Evolutionary conservation across 805 yeast genomes (phyloP).

Genomic region (Naumovozyma baii): DNA sequence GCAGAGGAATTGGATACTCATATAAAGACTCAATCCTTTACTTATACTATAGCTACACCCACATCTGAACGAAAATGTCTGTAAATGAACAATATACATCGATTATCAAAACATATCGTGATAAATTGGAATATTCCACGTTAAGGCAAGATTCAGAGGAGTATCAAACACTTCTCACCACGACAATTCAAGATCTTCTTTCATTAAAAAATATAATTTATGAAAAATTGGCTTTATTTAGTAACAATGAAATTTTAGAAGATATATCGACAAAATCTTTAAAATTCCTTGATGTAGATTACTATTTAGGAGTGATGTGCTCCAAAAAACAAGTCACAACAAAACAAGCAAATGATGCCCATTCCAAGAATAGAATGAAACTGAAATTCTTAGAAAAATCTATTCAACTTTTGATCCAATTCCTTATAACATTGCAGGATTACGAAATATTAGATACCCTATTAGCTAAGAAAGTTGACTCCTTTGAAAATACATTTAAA

Average conservation of each 20-base stretch:
- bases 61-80: constrained; percentile 10
- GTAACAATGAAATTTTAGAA: constrained; percentile 58
- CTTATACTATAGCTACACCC: too few relatives aligned
- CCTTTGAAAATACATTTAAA: constrained; percentile 32
- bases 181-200: constrained; percentile 35
- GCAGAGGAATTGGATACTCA: too few relatives aligned
- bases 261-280: constrained; percentile 60
- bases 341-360: constrained; percentile 6
- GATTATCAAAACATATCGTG: constrained; percentile 12
- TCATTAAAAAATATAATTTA: constrained; percentile 35
- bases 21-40: too few relatives aligned
- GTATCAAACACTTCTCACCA: constrained; percentile 33
- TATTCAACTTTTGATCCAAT: constrained; percentile 37
- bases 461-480: constrained; percentile 34
- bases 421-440: constrained; percentile 36
- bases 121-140: constrained; percentile 15
- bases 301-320: constrained; percentile 39
- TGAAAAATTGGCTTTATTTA: constrained; percentile 48
- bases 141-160: constrained; percentile 35
- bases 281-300: constrained; percentile 51
- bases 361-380: constrained; percentile 19
- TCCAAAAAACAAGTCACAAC: constrained; percentile 21
- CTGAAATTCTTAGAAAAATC: constrained; percentile 35
- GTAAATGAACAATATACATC: constrained; percentile 14
- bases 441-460: constrained; percentile 35